These are phyloP conservation scores for Lachancea thermotolerans DNA, from an alignment of 805 yeast species.

Conservation along the genomic window DNA sequence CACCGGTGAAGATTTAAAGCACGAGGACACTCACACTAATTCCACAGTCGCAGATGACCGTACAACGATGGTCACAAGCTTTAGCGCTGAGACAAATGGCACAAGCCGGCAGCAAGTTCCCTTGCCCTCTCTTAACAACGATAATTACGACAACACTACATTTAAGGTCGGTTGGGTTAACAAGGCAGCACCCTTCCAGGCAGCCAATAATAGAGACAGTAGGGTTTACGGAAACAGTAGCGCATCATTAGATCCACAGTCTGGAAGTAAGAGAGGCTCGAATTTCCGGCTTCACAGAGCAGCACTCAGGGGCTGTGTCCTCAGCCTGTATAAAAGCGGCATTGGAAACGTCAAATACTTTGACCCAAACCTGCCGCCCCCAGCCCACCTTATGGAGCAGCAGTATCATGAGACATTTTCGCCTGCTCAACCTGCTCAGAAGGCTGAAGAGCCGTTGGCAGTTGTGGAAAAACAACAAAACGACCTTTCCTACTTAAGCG, in stretches of 20 bases:
- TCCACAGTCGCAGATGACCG: background rate
- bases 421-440: background rate
- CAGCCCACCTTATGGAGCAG: constrained; percentile 5
- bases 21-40: background rate
- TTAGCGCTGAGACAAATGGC: background rate
- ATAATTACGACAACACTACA: constrained; percentile 34
- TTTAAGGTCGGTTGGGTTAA: constrained; percentile 59
- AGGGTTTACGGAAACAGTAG: constrained; percentile 15
- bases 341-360: constrained; percentile 39
- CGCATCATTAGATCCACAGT: constrained; percentile 16
- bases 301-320: constrained; percentile 60
- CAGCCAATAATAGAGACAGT: constrained; percentile 20
- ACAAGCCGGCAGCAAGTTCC: background rate
- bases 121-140: constrained; percentile 9
- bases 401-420: background rate
- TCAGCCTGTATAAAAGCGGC: constrained; percentile 57
- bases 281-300: constrained; percentile 47
- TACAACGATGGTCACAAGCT: background rate
- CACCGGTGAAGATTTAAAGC: background rate
- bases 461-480: constrained; percentile 14
- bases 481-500: constrained; percentile 30
- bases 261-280: background rate
- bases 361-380: constrained; percentile 25
- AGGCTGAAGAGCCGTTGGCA: background rate
- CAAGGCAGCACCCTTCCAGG: constrained; percentile 32